These are phyloP conservation scores for Hibiscus tridactylites DNA, from an alignment of 345 rosid genomes.

Conservation along the genomic window DNA sequence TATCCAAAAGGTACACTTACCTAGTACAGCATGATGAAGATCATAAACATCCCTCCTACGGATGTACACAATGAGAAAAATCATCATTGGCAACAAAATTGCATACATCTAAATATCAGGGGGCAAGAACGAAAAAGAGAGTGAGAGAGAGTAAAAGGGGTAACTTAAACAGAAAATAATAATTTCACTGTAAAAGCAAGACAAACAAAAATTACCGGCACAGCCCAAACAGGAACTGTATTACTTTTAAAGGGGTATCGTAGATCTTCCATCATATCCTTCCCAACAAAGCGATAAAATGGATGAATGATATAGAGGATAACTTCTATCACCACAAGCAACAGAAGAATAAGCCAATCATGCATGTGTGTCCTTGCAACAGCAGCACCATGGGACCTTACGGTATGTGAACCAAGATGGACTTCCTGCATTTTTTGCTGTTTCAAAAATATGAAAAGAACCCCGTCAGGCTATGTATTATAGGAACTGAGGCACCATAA, in stretches of 20 bases:
- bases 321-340: slow-evolving; percentile 42
- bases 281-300: slow-evolving; percentile 78
- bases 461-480: not conserved
- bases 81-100: slow-evolving; percentile 50
- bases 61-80: slow-evolving; percentile 46
- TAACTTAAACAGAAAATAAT: not conserved
- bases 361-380: slow-evolving; percentile 54
- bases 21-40: slow-evolving; percentile 81
- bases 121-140: not conserved
- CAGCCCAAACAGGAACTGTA: slow-evolving; percentile 77
- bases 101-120: slow-evolving; percentile 39
- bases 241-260: slow-evolving; percentile 64
- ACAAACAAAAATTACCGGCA: slow-evolving; percentile 43
- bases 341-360: slow-evolving; percentile 69
- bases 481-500: not conserved
- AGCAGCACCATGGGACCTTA: slow-evolving; percentile 52
- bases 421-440: slow-evolving; percentile 45
- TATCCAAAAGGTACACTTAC: slow-evolving; percentile 23
- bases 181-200: not conserved
- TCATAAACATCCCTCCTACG: slow-evolving; percentile 77
- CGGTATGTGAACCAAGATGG: slow-evolving; percentile 43
- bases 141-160: not conserved
- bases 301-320: slow-evolving; percentile 50
- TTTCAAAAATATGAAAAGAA: slow-evolving; percentile 10
- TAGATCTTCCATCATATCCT: slow-evolving; percentile 89